Base-by-base conservation (phyloP, 2,329 filamentous ascomycete genomes). In the Triangularia verruculosa region DNA sequence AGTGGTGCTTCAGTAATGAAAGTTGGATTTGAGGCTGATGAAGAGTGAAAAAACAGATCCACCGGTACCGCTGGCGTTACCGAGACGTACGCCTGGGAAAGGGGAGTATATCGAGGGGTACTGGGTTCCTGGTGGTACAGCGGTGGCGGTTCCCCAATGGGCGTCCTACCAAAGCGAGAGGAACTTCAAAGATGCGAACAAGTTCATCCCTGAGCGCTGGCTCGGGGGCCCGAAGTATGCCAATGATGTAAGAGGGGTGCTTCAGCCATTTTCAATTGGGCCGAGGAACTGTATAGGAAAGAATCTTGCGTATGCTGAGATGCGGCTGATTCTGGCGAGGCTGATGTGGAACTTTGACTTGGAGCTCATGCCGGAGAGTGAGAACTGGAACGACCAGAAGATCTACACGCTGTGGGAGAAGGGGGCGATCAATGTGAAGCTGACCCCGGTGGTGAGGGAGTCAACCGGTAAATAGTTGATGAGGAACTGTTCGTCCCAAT, bases 331-430 rank as follows among this genome's bases (percentile, higher is more conserved):
- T 13, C 63, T 83, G 2, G 75, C 78, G 1, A 74, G 77, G 8
- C 59, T 84, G 7, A 65, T 83, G 1, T 82, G 73, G 64, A 75
- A 77, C 28, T 83, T 83, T 63, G 80, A 83, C 54, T 63, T 82
- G 52, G 61, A 69, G 61, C 56, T 69, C 34, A 64, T 66, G 61
- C 53, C 62, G 8, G 60, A 61, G 53, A 65, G 62, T 39, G 57
- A 57, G 58, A 39, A 63, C 6, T 68, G 67, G 67, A 60, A 58
- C 56, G 57, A 71, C 4, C 75, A 77, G 61, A 70, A 68, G 57
- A 68, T 69, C 27, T 74, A 70, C 57, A 12, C 68, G 2, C 67
- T 76, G 57, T 77, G 75, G 74, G 59, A 71, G 11, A 76, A 76
- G 61, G 61, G 61, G 17, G 28, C 65, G 47, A 24, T 65, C 7